Percentiles rank a stretch among this genome's conserved stretches.
Evolutionary conservation across 202 grass and related monocot genomes (phyloP).

Genomic region (Zizania palustris): DNA sequence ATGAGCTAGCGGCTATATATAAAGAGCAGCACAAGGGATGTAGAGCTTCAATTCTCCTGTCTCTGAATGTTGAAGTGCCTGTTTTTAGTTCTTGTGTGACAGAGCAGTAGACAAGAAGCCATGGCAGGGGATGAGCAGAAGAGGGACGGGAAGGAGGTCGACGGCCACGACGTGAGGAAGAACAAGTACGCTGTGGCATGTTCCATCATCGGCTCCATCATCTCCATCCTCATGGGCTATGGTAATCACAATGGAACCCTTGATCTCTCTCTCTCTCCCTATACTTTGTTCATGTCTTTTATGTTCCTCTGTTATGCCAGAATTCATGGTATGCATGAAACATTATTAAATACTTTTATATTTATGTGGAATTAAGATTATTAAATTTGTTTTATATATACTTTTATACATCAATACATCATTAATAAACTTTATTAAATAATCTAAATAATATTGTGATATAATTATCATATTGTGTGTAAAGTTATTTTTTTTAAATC

Average conservation of each 20-base stretch:
- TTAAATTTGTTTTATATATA: no score
- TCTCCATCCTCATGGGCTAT: conserved; percentile 78
- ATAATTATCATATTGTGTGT: no score
- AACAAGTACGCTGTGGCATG: conserved; percentile 62
- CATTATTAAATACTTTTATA: no score
- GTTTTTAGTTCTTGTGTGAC: neutral
- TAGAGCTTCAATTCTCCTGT: neutral
- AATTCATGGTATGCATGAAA: neutral
- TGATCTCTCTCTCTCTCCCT: neutral
- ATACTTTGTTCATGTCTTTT: neutral
- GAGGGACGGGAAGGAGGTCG: conserved; percentile 4
- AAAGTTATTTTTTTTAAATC: no score
- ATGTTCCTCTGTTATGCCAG: neutral
- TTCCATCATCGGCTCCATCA: conserved; percentile 67
- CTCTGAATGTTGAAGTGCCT: neutral
- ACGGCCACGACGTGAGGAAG: neutral
- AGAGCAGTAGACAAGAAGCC: neutral
- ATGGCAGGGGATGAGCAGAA: neutral
- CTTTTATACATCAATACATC: no score
- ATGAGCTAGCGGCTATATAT: neutral
- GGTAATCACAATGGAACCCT: conserved; percentile 24
- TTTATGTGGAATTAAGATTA: no score
- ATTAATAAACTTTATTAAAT: no score
- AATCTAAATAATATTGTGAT: no score
- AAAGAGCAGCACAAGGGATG: neutral